Conservation (phyloP, 441 rosid genomes). For the Oxalis stricta region DNA sequence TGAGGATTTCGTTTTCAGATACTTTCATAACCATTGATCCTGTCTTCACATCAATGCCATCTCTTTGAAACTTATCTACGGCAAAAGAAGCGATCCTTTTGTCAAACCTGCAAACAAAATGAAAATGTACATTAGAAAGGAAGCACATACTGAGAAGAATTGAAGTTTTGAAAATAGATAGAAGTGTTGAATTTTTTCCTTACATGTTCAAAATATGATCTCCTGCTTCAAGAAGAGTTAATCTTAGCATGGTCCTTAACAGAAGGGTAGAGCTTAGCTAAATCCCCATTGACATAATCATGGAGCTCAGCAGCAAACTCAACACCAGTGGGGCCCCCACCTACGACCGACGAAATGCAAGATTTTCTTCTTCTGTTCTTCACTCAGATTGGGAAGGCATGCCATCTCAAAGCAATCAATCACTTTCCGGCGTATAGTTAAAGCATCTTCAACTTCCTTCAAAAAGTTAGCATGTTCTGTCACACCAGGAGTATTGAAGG, state of each 20-base stretch:
- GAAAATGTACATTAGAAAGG: not conserved
- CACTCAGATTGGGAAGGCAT: constrained; percentile 35
- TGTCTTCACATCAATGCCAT: constrained; percentile 40
- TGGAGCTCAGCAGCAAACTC: constrained; percentile 63
- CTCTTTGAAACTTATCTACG: constrained; percentile 38
- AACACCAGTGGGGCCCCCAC: constrained; percentile 66
- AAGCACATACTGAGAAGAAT: no score
- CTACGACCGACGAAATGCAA: constrained; percentile 56
- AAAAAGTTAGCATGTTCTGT: constrained; percentile 41
- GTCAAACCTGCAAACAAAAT: constrained; percentile 34
- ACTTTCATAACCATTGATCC: constrained; percentile 38
- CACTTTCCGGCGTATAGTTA: constrained; percentile 31
- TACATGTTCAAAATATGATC: constrained; percentile 51
- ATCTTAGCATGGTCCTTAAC: constrained; percentile 28
- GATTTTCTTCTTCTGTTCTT: constrained; percentile 41
- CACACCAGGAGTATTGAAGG: constrained; percentile 60
- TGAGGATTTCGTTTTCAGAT: constrained; percentile 36
- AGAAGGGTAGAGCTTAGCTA: constrained; percentile 35
- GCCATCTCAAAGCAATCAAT: constrained; percentile 54
- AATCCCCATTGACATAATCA: constrained; percentile 41
- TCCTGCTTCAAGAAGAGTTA: constrained; percentile 51
- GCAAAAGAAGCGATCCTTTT: constrained; percentile 49
- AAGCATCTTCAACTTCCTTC: constrained; percentile 57
- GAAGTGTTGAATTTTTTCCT: no score
- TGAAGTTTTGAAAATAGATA: no score